A percentile compares a stretch with the other conserved stretches of the same genome.
Evolutionary conservation across 176 grass and related monocot genomes (phyloP).

Genomic region (Paspalum vaginatum): DNA sequence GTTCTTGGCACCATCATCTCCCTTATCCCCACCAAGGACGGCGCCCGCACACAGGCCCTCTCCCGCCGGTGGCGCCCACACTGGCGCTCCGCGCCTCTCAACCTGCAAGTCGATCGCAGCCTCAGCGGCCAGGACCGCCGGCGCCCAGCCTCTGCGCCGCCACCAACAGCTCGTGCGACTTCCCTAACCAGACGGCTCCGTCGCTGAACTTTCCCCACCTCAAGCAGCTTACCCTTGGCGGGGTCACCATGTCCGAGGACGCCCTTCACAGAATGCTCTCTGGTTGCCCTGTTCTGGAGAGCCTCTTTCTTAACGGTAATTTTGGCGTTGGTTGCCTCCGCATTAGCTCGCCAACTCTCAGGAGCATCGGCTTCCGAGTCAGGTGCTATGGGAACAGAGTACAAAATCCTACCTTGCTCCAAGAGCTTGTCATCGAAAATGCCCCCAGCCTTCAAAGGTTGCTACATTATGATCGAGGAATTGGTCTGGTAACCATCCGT

Average conservation of each 20-base stretch:
- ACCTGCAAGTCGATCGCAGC: neutral
- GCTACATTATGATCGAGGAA: accelerated
- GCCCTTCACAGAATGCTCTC: neutral
- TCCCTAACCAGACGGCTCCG: neutral
- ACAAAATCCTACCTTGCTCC: neutral
- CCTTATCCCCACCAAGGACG: neutral
- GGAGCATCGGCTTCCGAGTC: neutral
- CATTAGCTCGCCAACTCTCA: conserved; percentile 21
- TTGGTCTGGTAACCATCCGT: neutral
- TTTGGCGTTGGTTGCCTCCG: neutral
- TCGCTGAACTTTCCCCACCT: neutral
- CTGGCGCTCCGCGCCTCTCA: neutral
- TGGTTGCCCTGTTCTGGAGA: neutral
- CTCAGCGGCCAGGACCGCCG: neutral
- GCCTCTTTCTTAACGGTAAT: neutral
- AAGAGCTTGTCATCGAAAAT: neutral
- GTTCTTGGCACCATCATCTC: neutral
- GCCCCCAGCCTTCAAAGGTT: conserved; percentile 27
- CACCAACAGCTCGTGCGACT: neutral
- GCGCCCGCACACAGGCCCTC: neutral
- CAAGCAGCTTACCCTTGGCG: neutral
- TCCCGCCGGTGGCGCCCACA: neutral
- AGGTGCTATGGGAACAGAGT: too few species aligned
- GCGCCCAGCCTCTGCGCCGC: neutral
- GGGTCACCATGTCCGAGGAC: neutral